Conservation (phyloP, 768 basidiomycete genomes). For the Epithele typhae region DNA sequence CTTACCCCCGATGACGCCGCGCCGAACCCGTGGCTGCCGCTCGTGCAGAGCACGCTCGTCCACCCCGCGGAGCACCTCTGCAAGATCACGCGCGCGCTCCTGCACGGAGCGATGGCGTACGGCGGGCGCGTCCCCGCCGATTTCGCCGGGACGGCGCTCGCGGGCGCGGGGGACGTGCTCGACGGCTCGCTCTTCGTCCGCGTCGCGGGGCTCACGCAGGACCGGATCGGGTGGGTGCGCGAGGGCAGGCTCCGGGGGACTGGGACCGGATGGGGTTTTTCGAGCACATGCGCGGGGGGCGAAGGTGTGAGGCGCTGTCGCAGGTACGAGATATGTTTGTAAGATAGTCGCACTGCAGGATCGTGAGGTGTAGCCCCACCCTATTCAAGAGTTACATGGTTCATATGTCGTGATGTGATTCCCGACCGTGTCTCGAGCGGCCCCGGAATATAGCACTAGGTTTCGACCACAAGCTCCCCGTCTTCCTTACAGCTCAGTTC, state of each 20-base stretch:
- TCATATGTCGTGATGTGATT: no score
- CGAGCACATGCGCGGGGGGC: constrained; percentile 8
- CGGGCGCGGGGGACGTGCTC: constrained; percentile 45
- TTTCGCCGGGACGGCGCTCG: constrained; percentile 31
- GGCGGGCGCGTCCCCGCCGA: constrained; percentile 33
- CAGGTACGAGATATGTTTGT: no score
- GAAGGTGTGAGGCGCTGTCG: no score
- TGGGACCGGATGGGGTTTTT: constrained; percentile 29
- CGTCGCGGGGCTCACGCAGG: constrained; percentile 47
- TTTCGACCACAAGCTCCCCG: no score
- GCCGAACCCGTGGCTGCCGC: constrained; percentile 57
- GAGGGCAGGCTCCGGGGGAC: constrained; percentile 25
- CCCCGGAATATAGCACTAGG: no score
- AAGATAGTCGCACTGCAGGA: no score
- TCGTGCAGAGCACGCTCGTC: constrained; percentile 48
- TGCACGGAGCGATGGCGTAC: constrained; percentile 41
- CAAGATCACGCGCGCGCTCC: constrained; percentile 47
- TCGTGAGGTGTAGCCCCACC: no score
- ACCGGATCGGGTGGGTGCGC: constrained; percentile 35
- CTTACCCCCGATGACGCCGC: constrained; percentile 31
- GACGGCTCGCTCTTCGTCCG: constrained; percentile 66
- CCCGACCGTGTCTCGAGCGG: no score
- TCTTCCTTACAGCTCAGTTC: no score
- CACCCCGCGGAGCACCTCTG: constrained; percentile 58
- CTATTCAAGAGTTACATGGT: no score